phyloP scores from a whole-genome alignment of 2,329 filamentous ascomycete species.

The Plectosphaerella plurivora region DNA sequence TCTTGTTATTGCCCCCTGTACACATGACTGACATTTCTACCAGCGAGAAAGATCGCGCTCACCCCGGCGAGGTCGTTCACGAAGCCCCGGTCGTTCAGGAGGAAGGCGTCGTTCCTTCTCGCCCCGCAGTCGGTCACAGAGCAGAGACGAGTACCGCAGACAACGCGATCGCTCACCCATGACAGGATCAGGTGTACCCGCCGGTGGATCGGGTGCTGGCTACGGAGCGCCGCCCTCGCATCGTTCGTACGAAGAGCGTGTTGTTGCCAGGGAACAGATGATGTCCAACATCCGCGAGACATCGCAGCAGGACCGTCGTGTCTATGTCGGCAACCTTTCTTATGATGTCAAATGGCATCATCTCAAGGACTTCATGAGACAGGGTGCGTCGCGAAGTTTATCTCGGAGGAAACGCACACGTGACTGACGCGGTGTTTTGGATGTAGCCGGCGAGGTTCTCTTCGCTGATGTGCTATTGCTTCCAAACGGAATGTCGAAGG shows the following conservation, averaged over 20 bases:
- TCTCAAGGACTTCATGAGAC: constrained; percentile 99
- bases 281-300: constrained; percentile 91
- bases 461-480: constrained; percentile 99
- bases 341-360: constrained; percentile 99
- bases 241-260: constrained; percentile 80
- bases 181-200: constrained; percentile 65
- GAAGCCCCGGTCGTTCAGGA: constrained; percentile 68
- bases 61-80: constrained; percentile 74
- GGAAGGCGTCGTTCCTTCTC: constrained; percentile 73
- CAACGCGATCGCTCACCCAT: constrained; percentile 78
- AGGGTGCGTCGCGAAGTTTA: constrained; percentile 62
- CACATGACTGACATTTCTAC: constrained; percentile 8
- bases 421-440: constrained; percentile 10
- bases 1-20: neutral
- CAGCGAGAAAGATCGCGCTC: constrained; percentile 84
- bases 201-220: constrained; percentile 65
- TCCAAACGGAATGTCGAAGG: constrained; percentile 99
- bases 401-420: constrained; percentile 30
- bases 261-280: constrained; percentile 85
- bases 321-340: constrained; percentile 98
- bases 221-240: constrained; percentile 61
- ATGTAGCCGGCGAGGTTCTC: constrained; percentile 92
- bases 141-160: constrained; percentile 73
- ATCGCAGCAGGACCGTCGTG: constrained; percentile 96
- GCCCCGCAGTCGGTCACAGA: constrained; percentile 73